Evolutionary conservation across 495 filamentous ascomycete genomes (phyloP), one percentile per base, ranked within the genome.

Genomic region (Talaromyces wortmannii): DNA sequence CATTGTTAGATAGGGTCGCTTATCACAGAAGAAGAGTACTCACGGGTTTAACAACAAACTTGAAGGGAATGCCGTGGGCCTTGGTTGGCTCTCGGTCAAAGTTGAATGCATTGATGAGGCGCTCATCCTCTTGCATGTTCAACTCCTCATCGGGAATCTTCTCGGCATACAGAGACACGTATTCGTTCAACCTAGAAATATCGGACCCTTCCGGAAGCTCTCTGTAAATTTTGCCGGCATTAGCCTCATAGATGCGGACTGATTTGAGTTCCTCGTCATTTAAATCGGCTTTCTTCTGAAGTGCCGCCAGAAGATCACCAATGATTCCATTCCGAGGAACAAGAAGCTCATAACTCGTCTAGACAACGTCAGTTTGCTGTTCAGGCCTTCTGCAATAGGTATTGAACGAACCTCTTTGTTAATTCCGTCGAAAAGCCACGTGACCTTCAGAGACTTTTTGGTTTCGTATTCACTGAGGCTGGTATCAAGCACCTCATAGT

Each of bases 401-500:
- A n/a, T 12, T 42, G 17, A 33, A 72, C 78, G 68, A 71, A 90
- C 88, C 73, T 95, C 90, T 75, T 96, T 97, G 5, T 81, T 78
- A 57, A 96, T 87, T 23, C 95, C 94, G 55, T 99, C 95, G 23
- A 84, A 86, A 42, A 99, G 76, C 82, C 86, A 90, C 6, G 78
- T 87, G 43, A 99, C 71, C 64, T 88, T 91, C 58, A 96, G 68
- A 53, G 67, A 78, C 68, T 92, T 96, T 72, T 94, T 92, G 31
- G 86, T 92, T 60, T 99, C 95, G 36, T 91, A 78, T 65, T 99
- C 95, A 49, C 87, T 90, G 48, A 99, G 72, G 56, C 89, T 95
- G 73, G 95, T 91, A 47, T 99, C 94, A 31, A 99, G 73, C 13
- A 96, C 79, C 67, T 99, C 94, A 58, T 90, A 97, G 67, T 83